Evolutionary conservation across 257 asterid species (phyloP), one percentile per base, ranked within the genome.

Genomic region (Striga asiatica): DNA sequence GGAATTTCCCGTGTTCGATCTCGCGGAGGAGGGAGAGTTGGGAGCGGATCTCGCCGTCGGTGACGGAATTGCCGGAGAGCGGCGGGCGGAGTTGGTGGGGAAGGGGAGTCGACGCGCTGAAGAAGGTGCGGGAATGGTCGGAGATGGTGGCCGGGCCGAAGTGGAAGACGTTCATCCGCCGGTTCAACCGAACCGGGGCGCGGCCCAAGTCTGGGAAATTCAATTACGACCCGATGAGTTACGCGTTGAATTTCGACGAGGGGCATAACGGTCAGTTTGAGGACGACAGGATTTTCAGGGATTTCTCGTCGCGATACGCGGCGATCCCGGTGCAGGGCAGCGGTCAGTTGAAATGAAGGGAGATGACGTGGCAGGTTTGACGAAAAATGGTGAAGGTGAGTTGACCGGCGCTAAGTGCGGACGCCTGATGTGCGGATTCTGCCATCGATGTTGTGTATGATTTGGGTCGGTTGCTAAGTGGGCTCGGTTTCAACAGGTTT

Each of bases 101-200:
- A 4, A 62, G 69, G 21, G 75, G 92, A 1, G 10, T 73, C 5
- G 63, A 37, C 12, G 74, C 78, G 13, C 51, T 83, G 56, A 84
- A 71, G 72, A 81, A 81, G 68, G 71, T 69, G 21, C 69, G 94
- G 39, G 94, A 81, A 27, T 81, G 85, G 89, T 84, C 96, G 77
- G 94, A 84, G 73, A 66, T 87, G 41, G 92, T 71, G 17, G 96
- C 96, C 7, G 96, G 96, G 14, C 96, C 96, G 7, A 87, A 78
- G 74, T 87, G 96, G 96, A 87, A 87, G 81, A 87, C 96, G 34
- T 84, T 87, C 39, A 87, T 87, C 50, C 81, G 96, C 24, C 80
- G 94, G 35, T 71, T 84, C 57, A 87, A 83, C 50, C 66, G 67
- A 68, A 54, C 60, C 13, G 24, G 68, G 17, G 59, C 63, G 60